Evolutionary conservation across 2,329 filamentous ascomycete genomes (phyloP).

Genomic region (Aspergillus sp.): DNA sequence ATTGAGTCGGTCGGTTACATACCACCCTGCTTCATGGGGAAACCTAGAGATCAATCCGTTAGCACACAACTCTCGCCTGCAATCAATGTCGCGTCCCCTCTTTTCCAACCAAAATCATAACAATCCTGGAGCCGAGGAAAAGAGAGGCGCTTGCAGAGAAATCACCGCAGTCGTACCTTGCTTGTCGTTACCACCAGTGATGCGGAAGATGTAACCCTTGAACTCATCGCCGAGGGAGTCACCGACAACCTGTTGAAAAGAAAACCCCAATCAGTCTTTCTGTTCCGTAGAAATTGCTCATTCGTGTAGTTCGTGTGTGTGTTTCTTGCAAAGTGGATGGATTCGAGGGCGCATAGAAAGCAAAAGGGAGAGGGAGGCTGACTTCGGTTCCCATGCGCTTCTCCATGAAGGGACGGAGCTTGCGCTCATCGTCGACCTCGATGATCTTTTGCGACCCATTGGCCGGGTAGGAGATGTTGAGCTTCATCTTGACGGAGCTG

Average conservation of each 20-base stretch:
- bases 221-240: conserved; percentile 98
- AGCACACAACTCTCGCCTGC: conserved; percentile 18
- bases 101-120: background rate
- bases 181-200: conserved; percentile 99
- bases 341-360: conserved; percentile 7
- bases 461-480: conserved; percentile 86
- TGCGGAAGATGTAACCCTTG: conserved; percentile 99
- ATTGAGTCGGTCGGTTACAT: conserved; percentile 34
- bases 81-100: background rate
- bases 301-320: conserved; percentile 7
- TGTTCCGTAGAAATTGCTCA: conserved; percentile 10
- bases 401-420: conserved; percentile 98
- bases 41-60: conserved; percentile 55
- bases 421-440: conserved; percentile 99
- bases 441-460: conserved; percentile 99
- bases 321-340: conserved; percentile 8
- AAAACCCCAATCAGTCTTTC: conserved; percentile 33
- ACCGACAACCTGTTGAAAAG: conserved; percentile 67
- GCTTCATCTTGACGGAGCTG: conserved; percentile 67
- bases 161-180: conserved; percentile 58
- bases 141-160: background rate
- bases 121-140: background rate
- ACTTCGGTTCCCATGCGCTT: conserved; percentile 72
- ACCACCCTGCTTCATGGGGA: conserved; percentile 99
- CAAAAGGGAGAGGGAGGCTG: conserved; percentile 27